Base-by-base conservation (phyloP, 768 basidiomycete genomes). In the Boletus subparvulus region DNA sequence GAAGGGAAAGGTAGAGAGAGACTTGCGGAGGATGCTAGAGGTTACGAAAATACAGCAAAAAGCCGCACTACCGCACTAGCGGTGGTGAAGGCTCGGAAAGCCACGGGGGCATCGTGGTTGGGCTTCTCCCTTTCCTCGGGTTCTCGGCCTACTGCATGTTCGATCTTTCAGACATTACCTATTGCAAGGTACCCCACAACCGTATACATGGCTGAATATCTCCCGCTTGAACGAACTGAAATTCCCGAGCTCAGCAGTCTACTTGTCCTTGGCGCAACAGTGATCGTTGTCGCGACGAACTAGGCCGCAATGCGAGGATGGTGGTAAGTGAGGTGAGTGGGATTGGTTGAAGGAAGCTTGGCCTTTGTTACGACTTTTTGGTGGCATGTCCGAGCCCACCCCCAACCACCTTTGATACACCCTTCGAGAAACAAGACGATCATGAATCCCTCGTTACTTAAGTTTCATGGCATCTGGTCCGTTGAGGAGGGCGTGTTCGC, bases 1-100 rank as follows among this genome's bases (percentile, higher is more conserved):
- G 54, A 66, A 70, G 46, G 71, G 58, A 52, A 82, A 81, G 65
- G 75, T 86, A 4, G 63, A 69, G 55, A 68, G 68, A 47, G 80
- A 82, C 39, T 65, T 81, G 19, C 61, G 57, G 55, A 73, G 70
- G 71, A 61, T 80, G 73, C 67, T 68, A 52, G 71, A 69, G 41
- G 54, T 77, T 37, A 66, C 75, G 49, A 58, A 56, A 8, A 67
- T 69, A 50, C 60, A 65, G 52, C 46, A 43, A 30, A 58, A 50
- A 37, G 53, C 50, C 3, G 43, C 28, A 5, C 24, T 14, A 12
- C 28, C 19, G 24, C 42, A 11, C 11, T 54, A 50, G 35, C 12
- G 37, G 39, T 30, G 30, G 24, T 9, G 37, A 51, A 30, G 32
- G 16, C 6, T 30, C 30, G 14, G 36, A 24, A 48, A 39, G 33